Percentiles rank a stretch among this genome's conserved stretches.
These are phyloP conservation scores for Leptographium radiaticola DNA, from an alignment of 2,329 filamentous ascomycete genomes.

Conservation along the genomic window DNA sequence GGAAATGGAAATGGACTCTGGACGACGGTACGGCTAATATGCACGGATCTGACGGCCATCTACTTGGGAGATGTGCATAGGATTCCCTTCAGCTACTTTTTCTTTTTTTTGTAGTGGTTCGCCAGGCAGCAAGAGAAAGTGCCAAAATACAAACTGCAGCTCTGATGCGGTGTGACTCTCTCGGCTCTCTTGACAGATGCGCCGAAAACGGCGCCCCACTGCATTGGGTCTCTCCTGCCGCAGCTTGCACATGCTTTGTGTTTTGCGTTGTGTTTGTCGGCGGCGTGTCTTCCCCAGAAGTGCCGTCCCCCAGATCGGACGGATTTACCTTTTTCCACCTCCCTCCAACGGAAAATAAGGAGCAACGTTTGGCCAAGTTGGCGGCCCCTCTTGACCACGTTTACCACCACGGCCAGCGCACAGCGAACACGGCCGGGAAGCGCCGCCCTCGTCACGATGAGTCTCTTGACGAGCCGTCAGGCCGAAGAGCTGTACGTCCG, in stretches of 20 bases:
- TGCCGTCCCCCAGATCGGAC: background rate
- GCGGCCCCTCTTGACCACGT: background rate
- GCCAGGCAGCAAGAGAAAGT: too few species aligned
- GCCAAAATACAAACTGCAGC: too few species aligned
- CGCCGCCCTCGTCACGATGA: constrained; percentile 37
- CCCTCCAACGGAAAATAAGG: background rate
- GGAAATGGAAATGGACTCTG: background rate
- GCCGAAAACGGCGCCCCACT: too few species aligned
- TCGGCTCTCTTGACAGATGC: too few species aligned
- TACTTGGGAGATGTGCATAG: background rate
- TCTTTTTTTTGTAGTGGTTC: too few species aligned
- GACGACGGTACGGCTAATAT: background rate
- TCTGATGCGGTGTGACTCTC: too few species aligned
- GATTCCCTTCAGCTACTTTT: too few species aligned
- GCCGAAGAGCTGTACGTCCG: constrained; percentile 72
- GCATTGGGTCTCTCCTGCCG: too few species aligned
- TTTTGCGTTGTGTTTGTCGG: too few species aligned
- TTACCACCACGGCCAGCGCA: background rate
- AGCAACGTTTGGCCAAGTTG: background rate
- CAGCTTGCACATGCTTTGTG: too few species aligned
- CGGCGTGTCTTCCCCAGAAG: too few species aligned
- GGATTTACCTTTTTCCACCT: constrained; percentile 2
- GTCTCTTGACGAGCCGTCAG: constrained; percentile 62
- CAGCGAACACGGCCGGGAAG: constrained; percentile 1
- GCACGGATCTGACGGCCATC: background rate